Evolutionary conservation across 345 rosid species (phyloP), one percentile per base, ranked within the genome.

Genomic region (Moricandia arvensis): DNA sequence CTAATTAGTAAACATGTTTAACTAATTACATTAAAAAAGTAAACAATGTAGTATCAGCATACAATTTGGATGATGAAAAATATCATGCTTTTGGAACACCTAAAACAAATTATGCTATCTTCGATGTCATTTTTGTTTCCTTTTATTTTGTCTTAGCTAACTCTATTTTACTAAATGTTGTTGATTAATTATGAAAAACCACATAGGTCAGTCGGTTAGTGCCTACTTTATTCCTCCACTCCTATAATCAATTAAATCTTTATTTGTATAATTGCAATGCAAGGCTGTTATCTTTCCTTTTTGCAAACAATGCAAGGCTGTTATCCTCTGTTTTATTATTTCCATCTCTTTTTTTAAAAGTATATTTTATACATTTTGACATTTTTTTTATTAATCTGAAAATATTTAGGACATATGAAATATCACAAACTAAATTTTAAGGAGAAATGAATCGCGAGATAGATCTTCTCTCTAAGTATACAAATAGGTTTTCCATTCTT

Each of bases 141-240:
- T 26, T 41, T 31, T 30, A 3, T 13, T 13, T 13, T 13, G 8
- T 34, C 37, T 34, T 27, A 45, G 38, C 26, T 27, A 66, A 5
- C 30, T 49, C 64, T 38, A 10, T 58, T 37, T 15, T 13, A 26
- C 24, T 26, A n/a, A 2, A 24, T 38, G 11, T 27, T 18, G 58
- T 41, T 10, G 1, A 21, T 21, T 21, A 29, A 1, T 58, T 59
- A 60, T 16, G 55, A 2, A 21, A 73, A 73, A 65, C 12, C 66
- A 55, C 49, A 29, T 59, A 66, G 60, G 61, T 31, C 67, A 59
- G 13, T 73, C 24, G 24, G 24, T 21, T 21, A 21, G 27, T 67
- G 67, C 18, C 60, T 54, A 59, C 72, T 63, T 49, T 75, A 45
- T 66, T 74, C 59, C 29, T 43, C 72, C 49, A 31, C 29, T 59